phyloP scores from a whole-genome alignment of 345 rosid species.

The Camelina sativa region DNA sequence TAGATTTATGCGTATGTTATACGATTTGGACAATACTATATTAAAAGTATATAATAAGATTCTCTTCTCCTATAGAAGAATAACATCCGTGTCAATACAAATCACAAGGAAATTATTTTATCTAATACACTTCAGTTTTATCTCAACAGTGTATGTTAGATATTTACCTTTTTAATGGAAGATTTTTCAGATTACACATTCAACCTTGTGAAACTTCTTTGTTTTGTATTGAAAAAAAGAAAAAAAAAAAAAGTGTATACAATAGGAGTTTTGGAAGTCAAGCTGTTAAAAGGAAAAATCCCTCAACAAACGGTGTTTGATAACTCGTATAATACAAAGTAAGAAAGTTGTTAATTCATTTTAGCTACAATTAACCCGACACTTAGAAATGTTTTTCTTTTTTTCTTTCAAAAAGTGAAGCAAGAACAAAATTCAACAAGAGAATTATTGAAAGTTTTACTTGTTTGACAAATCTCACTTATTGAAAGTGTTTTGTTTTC shows the following conservation, averaged over 20 bases:
- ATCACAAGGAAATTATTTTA: neutral
- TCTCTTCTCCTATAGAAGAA: conserved; percentile 1
- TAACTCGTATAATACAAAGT: neutral
- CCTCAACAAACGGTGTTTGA: neutral
- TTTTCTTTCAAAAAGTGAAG: neutral
- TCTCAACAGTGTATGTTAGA: no score
- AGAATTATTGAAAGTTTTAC: conserved; percentile 13
- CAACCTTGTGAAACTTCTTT: no score
- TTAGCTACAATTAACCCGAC: neutral
- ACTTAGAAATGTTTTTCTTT: neutral
- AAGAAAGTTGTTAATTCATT: neutral
- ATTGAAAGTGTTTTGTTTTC: no score
- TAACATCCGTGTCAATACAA: conserved; percentile 13
- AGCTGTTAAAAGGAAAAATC: neutral
- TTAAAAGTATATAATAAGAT: neutral
- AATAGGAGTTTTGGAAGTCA: neutral
- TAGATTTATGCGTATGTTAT: conserved; percentile 19
- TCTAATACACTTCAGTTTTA: neutral
- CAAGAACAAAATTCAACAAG: conserved; percentile 16
- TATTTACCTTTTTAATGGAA: no score
- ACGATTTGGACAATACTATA: conserved; percentile 16
- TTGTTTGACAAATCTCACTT: neutral
- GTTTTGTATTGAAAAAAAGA: no score
- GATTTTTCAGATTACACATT: no score
- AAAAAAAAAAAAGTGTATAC: neutral